Evolutionary conservation across 1,284 basidiomycete species (phyloP).

Genomic region (Ustilago shanxiensis): DNA sequence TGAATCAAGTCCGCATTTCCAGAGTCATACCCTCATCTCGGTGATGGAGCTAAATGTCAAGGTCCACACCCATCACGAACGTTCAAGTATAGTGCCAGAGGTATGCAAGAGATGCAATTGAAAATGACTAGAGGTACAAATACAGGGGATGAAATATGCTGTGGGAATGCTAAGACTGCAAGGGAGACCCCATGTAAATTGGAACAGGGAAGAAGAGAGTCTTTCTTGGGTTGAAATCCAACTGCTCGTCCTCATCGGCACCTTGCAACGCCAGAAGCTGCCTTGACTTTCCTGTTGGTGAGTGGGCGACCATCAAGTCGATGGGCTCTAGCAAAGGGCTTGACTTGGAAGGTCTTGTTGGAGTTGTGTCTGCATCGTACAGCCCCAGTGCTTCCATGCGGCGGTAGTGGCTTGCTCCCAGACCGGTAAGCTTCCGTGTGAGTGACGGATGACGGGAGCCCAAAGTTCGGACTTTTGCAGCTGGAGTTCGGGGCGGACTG

Average conservation of each 20-base stretch:
- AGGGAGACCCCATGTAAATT: slow-evolving; percentile 34
- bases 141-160: slow-evolving; percentile 24
- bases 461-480: slow-evolving; percentile 11
- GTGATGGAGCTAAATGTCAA: too few relatives aligned
- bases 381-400: slow-evolving; percentile 42
- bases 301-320: slow-evolving; percentile 32
- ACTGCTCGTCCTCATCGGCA: slow-evolving; percentile 8
- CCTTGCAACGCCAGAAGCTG: background rate
- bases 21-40: background rate
- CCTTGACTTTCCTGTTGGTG: slow-evolving; percentile 19
- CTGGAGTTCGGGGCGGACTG: slow-evolving; percentile 27
- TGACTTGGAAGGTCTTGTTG: slow-evolving; percentile 18
- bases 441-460: slow-evolving; percentile 4
- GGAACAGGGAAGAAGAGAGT: slow-evolving; percentile 44
- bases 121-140: slow-evolving; percentile 8
- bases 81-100: background rate
- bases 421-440: slow-evolving; percentile 13
- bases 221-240: slow-evolving; percentile 26
- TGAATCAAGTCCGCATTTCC: background rate
- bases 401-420: slow-evolving; percentile 37
- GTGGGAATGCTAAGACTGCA: slow-evolving; percentile 9
- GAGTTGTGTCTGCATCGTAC: slow-evolving; percentile 30
- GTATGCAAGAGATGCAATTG: background rate
- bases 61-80: too few relatives aligned
- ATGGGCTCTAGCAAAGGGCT: slow-evolving; percentile 19